phyloP scores from a whole-genome alignment of 768 basidiomycete genomes.

The Lyophyllum atratum region DNA sequence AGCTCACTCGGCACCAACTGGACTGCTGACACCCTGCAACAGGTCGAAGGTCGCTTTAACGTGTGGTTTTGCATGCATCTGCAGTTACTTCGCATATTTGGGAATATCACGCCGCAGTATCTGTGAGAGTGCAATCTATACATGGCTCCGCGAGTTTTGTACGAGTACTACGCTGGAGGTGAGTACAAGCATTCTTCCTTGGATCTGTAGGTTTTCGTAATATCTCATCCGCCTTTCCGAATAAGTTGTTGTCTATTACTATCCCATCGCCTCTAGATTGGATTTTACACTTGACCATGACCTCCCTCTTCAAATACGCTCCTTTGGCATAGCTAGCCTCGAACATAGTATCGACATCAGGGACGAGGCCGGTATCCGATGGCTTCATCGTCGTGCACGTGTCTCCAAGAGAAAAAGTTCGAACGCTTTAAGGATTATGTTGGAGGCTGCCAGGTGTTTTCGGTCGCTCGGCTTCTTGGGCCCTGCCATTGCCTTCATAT shows the following conservation, averaged over 20 bases:
- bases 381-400: constrained; percentile 23
- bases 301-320: too few species aligned
- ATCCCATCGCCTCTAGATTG: too few species aligned
- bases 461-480: too few species aligned
- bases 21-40: neutral
- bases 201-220: too few species aligned
- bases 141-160: constrained; percentile 24
- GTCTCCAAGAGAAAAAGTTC: constrained; percentile 19
- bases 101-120: constrained; percentile 31
- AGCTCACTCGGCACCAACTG: too few species aligned
- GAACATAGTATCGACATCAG: constrained; percentile 32
- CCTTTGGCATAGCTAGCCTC: constrained; percentile 27
- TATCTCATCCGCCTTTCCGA: too few species aligned
- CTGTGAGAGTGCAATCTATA: constrained; percentile 28
- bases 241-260: too few species aligned
- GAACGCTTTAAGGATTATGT: constrained; percentile 10
- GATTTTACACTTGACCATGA: too few species aligned
- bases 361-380: constrained; percentile 25
- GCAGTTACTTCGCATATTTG: too few species aligned
- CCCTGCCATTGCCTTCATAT: too few species aligned
- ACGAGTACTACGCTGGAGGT: constrained; percentile 27
- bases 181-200: neutral
- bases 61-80: too few species aligned
- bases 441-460: neutral
- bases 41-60: neutral